Conservation (phyloP, 2,329 filamentous ascomycete species). For the Colletotrichum sublineola region DNA sequence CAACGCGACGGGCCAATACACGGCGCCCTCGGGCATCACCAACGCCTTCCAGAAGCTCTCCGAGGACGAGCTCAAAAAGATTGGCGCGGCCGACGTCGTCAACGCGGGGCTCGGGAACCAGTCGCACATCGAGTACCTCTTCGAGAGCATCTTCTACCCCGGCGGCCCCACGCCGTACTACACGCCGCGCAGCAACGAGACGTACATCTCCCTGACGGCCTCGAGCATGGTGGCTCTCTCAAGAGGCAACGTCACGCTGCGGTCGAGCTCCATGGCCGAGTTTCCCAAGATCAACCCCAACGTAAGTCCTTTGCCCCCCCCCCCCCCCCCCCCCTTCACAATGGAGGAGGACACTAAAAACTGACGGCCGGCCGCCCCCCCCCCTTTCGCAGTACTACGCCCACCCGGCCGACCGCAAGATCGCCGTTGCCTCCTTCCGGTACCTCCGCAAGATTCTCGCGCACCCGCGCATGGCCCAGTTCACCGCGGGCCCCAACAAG, state of each 20-base stretch:
- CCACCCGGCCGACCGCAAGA: constrained; percentile 48
- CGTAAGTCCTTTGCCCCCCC: constrained; percentile 28
- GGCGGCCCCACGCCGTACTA: constrained; percentile 48
- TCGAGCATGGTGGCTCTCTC: constrained; percentile 47
- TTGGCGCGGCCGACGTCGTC: constrained; percentile 44
- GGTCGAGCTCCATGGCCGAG: constrained; percentile 44
- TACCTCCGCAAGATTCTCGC: constrained; percentile 50
- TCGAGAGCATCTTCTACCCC: constrained; percentile 48
- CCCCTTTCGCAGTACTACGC: constrained; percentile 45
- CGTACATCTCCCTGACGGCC: constrained; percentile 46
- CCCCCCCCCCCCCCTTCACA: constrained; percentile 27
- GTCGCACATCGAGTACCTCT: constrained; percentile 48
- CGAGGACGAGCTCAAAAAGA: constrained; percentile 39
- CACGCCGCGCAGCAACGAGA: constrained; percentile 45
- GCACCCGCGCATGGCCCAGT: constrained; percentile 45
- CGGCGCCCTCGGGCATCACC: constrained; percentile 46
- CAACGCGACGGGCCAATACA: constrained; percentile 45
- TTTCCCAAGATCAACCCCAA: constrained; percentile 46
- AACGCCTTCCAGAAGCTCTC: constrained; percentile 47
- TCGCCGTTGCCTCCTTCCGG: constrained; percentile 51
- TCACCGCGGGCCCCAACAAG: constrained; percentile 45
- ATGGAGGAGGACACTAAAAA: constrained; percentile 31
- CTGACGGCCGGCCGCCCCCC: constrained; percentile 39
- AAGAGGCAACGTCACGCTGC: constrained; percentile 44
- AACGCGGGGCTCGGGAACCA: constrained; percentile 45